phyloP scores from a whole-genome alignment of 2,329 filamentous ascomycete species.

The Alternaria gaisen region DNA sequence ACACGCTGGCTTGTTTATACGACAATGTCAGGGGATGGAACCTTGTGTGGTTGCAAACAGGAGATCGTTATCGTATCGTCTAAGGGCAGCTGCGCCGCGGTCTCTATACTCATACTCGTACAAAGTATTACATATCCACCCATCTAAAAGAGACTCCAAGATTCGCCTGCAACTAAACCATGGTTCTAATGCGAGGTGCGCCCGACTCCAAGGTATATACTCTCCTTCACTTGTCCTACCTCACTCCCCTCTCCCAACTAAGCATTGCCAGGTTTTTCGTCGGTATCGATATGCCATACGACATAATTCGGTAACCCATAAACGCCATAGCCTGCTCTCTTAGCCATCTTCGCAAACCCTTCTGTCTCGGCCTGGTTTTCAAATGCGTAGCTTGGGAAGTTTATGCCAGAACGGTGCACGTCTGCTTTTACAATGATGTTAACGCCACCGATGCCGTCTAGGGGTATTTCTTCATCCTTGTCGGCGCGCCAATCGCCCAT shows the following conservation, averaged over 20 bases:
- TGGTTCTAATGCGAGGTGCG: slow-evolving; percentile 4
- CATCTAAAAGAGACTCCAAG: slow-evolving; percentile 5
- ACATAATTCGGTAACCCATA: slow-evolving; percentile 95
- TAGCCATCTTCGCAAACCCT: slow-evolving; percentile 98
- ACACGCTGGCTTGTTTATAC: not conserved
- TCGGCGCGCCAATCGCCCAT: slow-evolving; percentile 94
- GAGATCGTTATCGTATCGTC: slow-evolving; percentile 7
- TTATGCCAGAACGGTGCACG: slow-evolving; percentile 95
- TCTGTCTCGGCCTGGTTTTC: slow-evolving; percentile 99
- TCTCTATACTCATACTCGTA: not conserved
- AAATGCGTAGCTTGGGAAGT: slow-evolving; percentile 95
- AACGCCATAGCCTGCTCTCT: slow-evolving; percentile 91
- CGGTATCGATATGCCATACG: slow-evolving; percentile 97
- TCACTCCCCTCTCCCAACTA: slow-evolving; percentile 6
- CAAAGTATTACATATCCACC: not conserved
- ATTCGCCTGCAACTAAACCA: slow-evolving; percentile 2
- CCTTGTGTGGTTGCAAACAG: not conserved
- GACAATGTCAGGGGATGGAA: not conserved
- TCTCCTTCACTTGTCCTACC: not conserved
- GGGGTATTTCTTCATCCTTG: slow-evolving; percentile 89
- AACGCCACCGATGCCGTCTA: slow-evolving; percentile 96
- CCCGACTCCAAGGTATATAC: slow-evolving; percentile 18
- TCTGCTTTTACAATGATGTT: slow-evolving; percentile 98
- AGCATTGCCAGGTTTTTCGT: slow-evolving; percentile 88
- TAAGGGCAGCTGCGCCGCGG: not conserved